Percentiles rank a stretch among this genome's conserved stretches.
These are phyloP conservation scores for Spatholobus suberectus DNA, from an alignment of 306 rosid species.

Conservation along the genomic window DNA sequence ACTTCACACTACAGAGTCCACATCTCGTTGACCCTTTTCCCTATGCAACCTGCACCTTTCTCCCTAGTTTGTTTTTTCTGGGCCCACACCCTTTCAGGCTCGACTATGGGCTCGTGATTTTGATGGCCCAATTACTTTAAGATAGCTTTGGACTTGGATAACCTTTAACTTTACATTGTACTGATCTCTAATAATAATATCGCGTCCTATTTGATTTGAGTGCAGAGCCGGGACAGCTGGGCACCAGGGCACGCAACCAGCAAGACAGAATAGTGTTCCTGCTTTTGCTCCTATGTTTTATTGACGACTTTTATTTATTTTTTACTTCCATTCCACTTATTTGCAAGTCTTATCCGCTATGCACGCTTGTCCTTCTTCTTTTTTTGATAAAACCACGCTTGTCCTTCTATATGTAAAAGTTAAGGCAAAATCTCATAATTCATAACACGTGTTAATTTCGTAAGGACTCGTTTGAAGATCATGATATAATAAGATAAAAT, in stretches of 20 bases:
- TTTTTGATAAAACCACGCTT: too few species aligned
- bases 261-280: not conserved
- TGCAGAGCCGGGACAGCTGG: not conserved
- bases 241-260: not conserved
- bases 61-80: not conserved
- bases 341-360: not conserved
- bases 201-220: not conserved
- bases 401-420: too few species aligned
- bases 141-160: not conserved
- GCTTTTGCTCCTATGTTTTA: not conserved
- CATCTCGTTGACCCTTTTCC: not conserved
- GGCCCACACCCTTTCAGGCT: not conserved
- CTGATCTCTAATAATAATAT: not conserved
- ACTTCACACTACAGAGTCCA: not conserved
- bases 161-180: not conserved
- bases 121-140: slow-evolving; percentile 10
- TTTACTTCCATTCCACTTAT: not conserved
- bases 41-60: not conserved
- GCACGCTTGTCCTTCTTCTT: not conserved
- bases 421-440: too few species aligned
- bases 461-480: too few species aligned
- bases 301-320: not conserved
- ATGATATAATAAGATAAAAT: too few species aligned
- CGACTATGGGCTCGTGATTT: not conserved
- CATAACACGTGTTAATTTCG: not conserved